Evolutionary conservation across 2,329 filamentous ascomycete genomes (phyloP).

Genomic region (Colletotrichum siamense): DNA sequence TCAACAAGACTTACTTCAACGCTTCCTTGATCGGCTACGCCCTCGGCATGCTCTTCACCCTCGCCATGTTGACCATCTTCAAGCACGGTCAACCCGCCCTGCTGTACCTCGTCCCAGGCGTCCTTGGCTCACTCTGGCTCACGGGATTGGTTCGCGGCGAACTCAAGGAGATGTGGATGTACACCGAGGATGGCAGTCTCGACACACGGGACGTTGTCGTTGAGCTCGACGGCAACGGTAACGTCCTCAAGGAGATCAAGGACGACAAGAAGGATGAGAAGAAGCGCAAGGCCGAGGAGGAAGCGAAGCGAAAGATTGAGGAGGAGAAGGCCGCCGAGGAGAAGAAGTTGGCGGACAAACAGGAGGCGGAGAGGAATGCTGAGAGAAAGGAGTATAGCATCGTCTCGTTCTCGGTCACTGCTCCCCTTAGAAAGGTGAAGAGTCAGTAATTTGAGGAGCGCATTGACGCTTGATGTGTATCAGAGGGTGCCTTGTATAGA

Average conservation of each 20-base stretch:
- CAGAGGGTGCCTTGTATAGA: too few species aligned
- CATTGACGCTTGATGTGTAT: too few species aligned
- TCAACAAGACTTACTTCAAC: conserved; percentile 86
- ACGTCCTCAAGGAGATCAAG: conserved; percentile 45
- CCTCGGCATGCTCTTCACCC: conserved; percentile 76
- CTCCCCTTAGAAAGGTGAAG: conserved; percentile 14
- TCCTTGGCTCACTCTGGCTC: conserved; percentile 76
- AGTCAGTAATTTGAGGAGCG: not conserved
- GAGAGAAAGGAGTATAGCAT: conserved; percentile 18
- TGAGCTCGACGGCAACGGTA: conserved; percentile 56
- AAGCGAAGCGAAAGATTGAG: conserved; percentile 24
- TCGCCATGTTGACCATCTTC: conserved; percentile 78
- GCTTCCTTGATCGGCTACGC: conserved; percentile 80
- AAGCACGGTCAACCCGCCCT: conserved; percentile 88
- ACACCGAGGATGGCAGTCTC: conserved; percentile 73
- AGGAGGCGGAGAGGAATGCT: conserved; percentile 20
- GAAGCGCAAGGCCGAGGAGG: conserved; percentile 34
- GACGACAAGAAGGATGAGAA: conserved; percentile 42
- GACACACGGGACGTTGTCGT: conserved; percentile 62
- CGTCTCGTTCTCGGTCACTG: conserved; percentile 10
- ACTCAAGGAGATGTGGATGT: conserved; percentile 77
- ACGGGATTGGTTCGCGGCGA: conserved; percentile 78
- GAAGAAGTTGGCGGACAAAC: not conserved
- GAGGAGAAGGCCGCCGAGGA: not conserved
- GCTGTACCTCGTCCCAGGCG: conserved; percentile 88